Evolutionary conservation across 1,284 basidiomycete species (phyloP), one percentile per base, ranked within the genome.

Genomic region (Trametes pubescens): DNA sequence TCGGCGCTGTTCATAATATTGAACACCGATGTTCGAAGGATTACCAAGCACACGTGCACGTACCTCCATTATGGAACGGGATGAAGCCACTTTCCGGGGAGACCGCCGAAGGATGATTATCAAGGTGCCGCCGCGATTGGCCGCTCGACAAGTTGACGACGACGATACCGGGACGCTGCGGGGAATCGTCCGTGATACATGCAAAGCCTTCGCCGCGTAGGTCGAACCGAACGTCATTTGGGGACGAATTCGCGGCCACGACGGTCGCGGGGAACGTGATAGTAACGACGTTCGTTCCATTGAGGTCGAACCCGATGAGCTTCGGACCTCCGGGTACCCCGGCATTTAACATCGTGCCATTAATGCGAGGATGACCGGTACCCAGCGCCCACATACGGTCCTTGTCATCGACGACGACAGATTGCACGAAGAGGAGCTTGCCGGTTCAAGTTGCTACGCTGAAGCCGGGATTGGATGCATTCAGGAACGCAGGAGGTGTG

Each of bases 161-260:
- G 37, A 75, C 72, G 40, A 76, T 67, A 11, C 74, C 74, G 1
- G 61, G 68, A 56, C 44, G 68, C 48, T 64, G 71, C 59, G 73
- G 57, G 10, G 57, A 56, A 52, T 70, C 67, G 59, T 76, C 75
- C n/a, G 74, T 68, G 54, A 76, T 73, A 58, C 75, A 75, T 14
- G 74, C 74, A 34, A 74, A 65, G 13, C 74, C 74, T 26, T 68
- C 57, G 7, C 72, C 74, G 14, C 68, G 71, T 16, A 76, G 65
- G 61, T 75, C 75, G 49, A 75, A 72, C 4, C 74, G 71, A 10
- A 76, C 63, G 56, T 76, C 74, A 59, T 76, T 75, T 53, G 75
- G 57, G 37, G 74, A 76, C 18, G 73, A 73, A 46, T 71, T 69
- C 3, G 70, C 64, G 35, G 70, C 73, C 26, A 74, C 71, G 11